These are phyloP conservation scores for Diplocarpon mali DNA, from an alignment of 2,329 filamentous ascomycete genomes.

Conservation along the genomic window DNA sequence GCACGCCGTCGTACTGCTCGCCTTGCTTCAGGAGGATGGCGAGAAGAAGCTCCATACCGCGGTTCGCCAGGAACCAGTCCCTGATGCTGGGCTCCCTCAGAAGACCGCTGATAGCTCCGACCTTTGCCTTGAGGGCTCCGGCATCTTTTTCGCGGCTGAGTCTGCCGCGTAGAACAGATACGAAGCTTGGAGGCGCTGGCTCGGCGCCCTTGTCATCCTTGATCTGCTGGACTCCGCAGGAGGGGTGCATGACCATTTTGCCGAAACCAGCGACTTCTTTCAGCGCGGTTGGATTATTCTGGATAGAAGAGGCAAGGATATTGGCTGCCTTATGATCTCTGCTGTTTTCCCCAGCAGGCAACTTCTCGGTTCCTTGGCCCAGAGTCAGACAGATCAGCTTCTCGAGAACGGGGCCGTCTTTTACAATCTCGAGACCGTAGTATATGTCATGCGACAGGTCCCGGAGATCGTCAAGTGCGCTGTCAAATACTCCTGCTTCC, in stretches of 20 bases:
- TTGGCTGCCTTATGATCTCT: slow-evolving; percentile 37
- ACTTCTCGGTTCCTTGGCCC: slow-evolving; percentile 16
- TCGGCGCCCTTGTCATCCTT: neutral
- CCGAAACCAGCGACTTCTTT: slow-evolving; percentile 39
- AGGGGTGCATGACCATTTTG: slow-evolving; percentile 26
- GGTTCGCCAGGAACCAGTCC: slow-evolving; percentile 41
- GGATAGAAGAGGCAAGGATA: slow-evolving; percentile 45
- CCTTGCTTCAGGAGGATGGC: slow-evolving; percentile 38
- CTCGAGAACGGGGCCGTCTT: slow-evolving; percentile 41
- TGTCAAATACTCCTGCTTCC: slow-evolving; percentile 24
- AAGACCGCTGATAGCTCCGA: slow-evolving; percentile 44
- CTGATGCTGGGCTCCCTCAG: slow-evolving; percentile 43
- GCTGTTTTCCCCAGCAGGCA: slow-evolving; percentile 12
- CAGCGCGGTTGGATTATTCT: slow-evolving; percentile 55
- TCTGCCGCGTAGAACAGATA: slow-evolving; percentile 18
- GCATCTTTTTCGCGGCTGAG: slow-evolving; percentile 21
- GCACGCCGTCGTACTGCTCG: slow-evolving; percentile 38
- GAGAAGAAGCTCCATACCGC: slow-evolving; percentile 44
- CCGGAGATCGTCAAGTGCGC: slow-evolving; percentile 41
- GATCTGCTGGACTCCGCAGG: slow-evolving; percentile 9
- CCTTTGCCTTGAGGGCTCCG: slow-evolving; percentile 25
- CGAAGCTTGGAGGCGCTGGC: slow-evolving; percentile 10
- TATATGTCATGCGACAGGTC: slow-evolving; percentile 60
- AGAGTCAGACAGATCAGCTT: slow-evolving; percentile 46
- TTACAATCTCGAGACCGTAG: slow-evolving; percentile 52